Evolutionary conservation across 78 protist species (phyloP).

Genomic region (Dictyostelium citrinum): DNA sequence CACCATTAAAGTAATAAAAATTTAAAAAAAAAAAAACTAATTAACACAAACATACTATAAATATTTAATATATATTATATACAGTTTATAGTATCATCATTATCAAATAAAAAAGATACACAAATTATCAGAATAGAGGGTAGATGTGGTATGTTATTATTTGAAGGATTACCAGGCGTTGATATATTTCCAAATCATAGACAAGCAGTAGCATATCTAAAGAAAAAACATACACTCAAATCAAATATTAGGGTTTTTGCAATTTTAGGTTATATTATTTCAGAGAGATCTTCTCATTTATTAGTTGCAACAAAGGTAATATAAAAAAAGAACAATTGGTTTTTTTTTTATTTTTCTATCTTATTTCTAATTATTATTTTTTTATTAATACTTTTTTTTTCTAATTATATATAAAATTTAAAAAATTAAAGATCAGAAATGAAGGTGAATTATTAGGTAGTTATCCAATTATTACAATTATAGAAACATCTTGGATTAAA

Average conservation of each 20-base stretch:
- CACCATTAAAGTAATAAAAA: too few species aligned
- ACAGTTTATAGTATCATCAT: conserved; percentile 63
- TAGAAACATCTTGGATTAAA: conserved; percentile 44
- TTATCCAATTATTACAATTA: conserved; percentile 16
- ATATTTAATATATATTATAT: background rate
- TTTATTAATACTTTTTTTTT: too few species aligned
- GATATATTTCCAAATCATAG: conserved; percentile 68
- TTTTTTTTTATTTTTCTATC: too few species aligned
- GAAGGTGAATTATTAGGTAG: conserved; percentile 64
- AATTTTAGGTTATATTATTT: conserved; percentile 38
- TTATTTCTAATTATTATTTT: too few species aligned
- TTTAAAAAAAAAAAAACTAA: too few species aligned
- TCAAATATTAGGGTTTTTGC: conserved; percentile 52
- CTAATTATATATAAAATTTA: background rate
- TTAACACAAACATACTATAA: background rate
- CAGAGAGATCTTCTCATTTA: conserved; percentile 34
- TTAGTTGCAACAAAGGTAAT: conserved; percentile 54
- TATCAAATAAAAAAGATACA: conserved; percentile 70
- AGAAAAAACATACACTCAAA: conserved; percentile 56
- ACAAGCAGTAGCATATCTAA: conserved; percentile 47
- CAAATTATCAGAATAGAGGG: conserved; percentile 60
- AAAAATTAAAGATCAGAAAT: background rate
- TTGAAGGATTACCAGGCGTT: conserved; percentile 62
- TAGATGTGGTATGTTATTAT: conserved; percentile 51
- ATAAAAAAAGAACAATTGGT: background rate